These are phyloP conservation scores for Trifolium repens DNA, from an alignment of 306 rosid genomes.

Conservation along the genomic window DNA sequence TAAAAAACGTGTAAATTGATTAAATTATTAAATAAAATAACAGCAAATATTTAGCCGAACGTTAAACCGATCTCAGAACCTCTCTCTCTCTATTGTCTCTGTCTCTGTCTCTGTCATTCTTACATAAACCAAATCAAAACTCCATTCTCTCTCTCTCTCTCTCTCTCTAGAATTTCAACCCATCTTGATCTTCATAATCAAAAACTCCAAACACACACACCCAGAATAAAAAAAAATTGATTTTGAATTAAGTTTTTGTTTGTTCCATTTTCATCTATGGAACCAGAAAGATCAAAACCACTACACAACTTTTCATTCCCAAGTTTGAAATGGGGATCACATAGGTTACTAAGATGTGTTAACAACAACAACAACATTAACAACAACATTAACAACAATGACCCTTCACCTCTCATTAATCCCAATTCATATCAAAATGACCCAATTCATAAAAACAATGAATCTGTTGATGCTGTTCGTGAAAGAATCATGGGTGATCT, in stretches of 20 bases:
- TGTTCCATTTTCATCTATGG: conserved; percentile 16
- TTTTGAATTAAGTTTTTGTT: not conserved
- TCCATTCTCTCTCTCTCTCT: not conserved
- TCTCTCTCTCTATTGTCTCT: conserved; percentile 22
- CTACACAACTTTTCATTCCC: conserved; percentile 70
- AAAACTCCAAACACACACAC: not conserved
- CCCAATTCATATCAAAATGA: conserved; percentile 20
- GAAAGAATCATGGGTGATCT: conserved; percentile 47
- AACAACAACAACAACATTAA: conserved; percentile 12
- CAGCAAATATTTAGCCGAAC: conserved; percentile 36
- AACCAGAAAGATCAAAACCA: conserved; percentile 59
- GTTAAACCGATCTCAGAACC: conserved; percentile 35
- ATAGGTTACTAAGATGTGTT: conserved; percentile 55
- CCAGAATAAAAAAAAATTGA: too few species aligned
- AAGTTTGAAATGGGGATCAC: conserved; percentile 66
- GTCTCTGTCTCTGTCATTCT: conserved; percentile 31
- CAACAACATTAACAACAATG: not conserved
- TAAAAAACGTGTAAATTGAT: not conserved
- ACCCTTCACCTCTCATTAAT: conserved; percentile 42
- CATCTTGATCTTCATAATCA: conserved; percentile 8
- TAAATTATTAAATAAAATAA: not conserved
- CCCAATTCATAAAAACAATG: conserved; percentile 38
- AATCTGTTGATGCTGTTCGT: conserved; percentile 35
- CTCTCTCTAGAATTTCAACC: conserved; percentile 2
- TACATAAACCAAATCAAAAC: conserved; percentile 10